phyloP scores from a whole-genome alignment of 179 eudicot genomes.

The Silene coronaria region DNA sequence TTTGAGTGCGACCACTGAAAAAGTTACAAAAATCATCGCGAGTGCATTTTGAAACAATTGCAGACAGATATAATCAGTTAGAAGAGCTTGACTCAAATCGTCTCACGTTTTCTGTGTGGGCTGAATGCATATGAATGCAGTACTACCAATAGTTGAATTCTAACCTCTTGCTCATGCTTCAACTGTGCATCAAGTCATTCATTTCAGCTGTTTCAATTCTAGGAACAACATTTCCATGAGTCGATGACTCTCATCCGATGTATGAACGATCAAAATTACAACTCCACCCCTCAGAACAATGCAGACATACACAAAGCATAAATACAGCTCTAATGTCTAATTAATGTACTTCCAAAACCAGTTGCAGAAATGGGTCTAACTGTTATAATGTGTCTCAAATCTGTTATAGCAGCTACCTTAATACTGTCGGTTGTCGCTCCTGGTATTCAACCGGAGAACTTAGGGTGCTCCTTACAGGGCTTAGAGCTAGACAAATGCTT shows the following conservation, averaged over 20 bases:
- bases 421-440: conserved; percentile 11
- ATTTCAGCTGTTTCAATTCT: conserved; percentile 1
- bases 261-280: conserved; percentile 19
- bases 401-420: conserved; percentile 9
- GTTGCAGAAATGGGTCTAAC: conserved; percentile 7
- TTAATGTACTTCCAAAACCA: background rate
- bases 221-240: conserved; percentile 24
- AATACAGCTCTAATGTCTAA: background rate
- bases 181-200: conserved; percentile 28
- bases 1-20: too few species aligned
- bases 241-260: background rate
- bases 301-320: background rate
- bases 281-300: conserved; percentile 5
- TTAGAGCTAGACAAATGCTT: conserved; percentile 29
- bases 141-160: background rate
- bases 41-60: too few species aligned
- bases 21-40: too few species aligned
- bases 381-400: conserved; percentile 4
- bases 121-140: conserved; percentile 15
- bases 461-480: conserved; percentile 27
- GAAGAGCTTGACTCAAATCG: background rate
- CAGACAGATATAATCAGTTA: background rate
- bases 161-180: conserved; percentile 24
- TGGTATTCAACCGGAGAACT: background rate
- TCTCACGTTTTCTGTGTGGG: conserved; percentile 4